Evolutionary conservation across 768 basidiomycete species (phyloP).

Genomic region (Leccinum disarticulatum): DNA sequence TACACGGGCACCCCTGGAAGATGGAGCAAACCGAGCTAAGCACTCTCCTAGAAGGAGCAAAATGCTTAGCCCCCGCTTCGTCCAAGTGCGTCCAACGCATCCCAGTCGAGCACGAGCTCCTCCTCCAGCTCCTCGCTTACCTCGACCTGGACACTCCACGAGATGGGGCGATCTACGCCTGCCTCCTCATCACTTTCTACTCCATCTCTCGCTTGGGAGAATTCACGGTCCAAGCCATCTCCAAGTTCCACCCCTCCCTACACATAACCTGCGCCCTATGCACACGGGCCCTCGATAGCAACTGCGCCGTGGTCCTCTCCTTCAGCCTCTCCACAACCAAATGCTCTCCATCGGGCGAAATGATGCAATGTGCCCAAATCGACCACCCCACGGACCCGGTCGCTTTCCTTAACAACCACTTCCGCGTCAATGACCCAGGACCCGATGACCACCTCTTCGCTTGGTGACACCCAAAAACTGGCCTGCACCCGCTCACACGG

Average conservation of each 20-base stretch:
- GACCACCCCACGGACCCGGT: not conserved
- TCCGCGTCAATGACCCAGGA: not conserved
- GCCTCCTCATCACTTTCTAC: not conserved
- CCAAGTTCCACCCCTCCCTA: not conserved
- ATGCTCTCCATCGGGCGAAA: not conserved
- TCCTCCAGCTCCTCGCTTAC: not conserved
- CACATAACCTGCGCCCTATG: not conserved
- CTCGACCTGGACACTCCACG: slow-evolving; percentile 23
- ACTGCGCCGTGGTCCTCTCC: not conserved
- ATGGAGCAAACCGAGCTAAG: slow-evolving; percentile 15
- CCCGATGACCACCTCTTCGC: not conserved
- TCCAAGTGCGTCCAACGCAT: not conserved
- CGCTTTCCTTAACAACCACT: not conserved
- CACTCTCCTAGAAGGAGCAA: slow-evolving; percentile 7
- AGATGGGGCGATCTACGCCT: not conserved
- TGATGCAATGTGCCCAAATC: not conserved
- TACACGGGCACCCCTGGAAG: slow-evolving; percentile 4
- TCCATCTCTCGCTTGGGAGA: not conserved
- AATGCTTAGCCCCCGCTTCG: not conserved
- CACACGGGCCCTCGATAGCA: not conserved
- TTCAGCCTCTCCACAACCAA: not conserved
- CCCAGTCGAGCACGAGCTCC: not conserved
- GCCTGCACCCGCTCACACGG: not conserved
- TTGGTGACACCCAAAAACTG: not conserved
- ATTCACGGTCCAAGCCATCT: not conserved